phyloP scores from a whole-genome alignment of 306 rosid genomes.

The Glycine soja region DNA sequence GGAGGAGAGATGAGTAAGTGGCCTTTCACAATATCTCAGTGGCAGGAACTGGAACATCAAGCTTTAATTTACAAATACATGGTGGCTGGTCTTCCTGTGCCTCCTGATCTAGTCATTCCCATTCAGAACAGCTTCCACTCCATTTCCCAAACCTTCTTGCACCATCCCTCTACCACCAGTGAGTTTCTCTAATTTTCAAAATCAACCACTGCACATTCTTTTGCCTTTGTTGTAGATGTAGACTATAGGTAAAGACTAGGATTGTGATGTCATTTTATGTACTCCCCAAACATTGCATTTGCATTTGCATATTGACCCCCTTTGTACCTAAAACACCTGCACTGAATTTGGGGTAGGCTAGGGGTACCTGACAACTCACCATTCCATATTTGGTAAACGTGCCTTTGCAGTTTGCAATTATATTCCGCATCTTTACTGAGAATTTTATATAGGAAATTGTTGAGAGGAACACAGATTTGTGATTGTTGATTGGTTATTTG shows the following conservation, averaged over 20 bases:
- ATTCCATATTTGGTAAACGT: background rate
- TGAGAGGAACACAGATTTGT: constrained; percentile 15
- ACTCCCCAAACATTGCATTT: background rate
- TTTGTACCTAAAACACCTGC: constrained; percentile 26
- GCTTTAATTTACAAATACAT: constrained; percentile 79
- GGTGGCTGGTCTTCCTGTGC: constrained; percentile 82
- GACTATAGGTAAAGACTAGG: background rate
- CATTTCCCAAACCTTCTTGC: constrained; percentile 64
- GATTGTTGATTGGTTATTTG: background rate
- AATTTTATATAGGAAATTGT: background rate
- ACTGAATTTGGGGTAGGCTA: constrained; percentile 19
- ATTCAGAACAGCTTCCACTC: constrained; percentile 78
- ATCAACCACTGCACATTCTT: background rate
- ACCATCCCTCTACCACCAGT: constrained; percentile 52
- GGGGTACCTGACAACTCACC: constrained; percentile 1
- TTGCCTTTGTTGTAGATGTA: background rate
- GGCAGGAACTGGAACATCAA: constrained; percentile 88
- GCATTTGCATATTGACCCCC: background rate
- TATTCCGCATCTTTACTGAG: background rate
- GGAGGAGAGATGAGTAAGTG: constrained; percentile 44
- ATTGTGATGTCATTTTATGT: background rate
- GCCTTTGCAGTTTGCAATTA: background rate
- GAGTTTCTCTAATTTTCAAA: background rate
- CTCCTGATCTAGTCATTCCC: constrained; percentile 81
- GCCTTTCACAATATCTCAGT: constrained; percentile 75